Evolutionary conservation across 306 rosid genomes (phyloP).

Genomic region (Vachellia pachyceras): DNA sequence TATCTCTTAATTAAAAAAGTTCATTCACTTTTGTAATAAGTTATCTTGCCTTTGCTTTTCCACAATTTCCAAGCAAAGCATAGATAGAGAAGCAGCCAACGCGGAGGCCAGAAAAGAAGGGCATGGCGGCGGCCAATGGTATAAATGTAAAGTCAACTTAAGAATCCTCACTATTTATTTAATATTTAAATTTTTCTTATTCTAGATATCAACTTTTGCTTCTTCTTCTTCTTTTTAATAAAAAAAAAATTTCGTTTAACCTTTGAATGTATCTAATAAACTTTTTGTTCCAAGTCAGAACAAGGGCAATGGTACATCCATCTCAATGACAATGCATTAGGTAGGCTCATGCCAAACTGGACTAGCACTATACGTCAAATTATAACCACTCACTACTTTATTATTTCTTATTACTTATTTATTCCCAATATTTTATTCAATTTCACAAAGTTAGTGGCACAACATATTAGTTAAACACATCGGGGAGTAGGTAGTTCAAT

Average conservation of each 20-base stretch:
- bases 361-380: constrained; percentile 32
- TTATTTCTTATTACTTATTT: neutral
- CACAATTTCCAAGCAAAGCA: neutral
- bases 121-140: neutral
- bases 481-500: constrained; percentile 13
- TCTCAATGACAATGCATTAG: constrained; percentile 36
- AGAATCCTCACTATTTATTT: neutral
- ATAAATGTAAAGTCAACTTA: neutral
- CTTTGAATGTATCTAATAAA: neutral
- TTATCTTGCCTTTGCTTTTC: too few relatives aligned
- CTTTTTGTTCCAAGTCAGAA: neutral
- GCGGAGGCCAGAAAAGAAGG: neutral
- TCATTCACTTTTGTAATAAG: too few relatives aligned
- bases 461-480: neutral
- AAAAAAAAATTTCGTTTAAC: neutral
- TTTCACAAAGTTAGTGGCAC: constrained; percentile 29
- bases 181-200: neutral
- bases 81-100: neutral
- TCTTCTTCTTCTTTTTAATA: neutral
- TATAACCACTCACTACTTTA: constrained; percentile 41
- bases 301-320: neutral
- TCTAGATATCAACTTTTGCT: neutral
- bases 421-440: neutral
- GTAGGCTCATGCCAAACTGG: constrained; percentile 37
- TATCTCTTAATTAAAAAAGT: too few relatives aligned